Evolutionary conservation across 805 yeast genomes (phyloP).

Genomic region (Teunomyces barrocoloradensis): DNA sequence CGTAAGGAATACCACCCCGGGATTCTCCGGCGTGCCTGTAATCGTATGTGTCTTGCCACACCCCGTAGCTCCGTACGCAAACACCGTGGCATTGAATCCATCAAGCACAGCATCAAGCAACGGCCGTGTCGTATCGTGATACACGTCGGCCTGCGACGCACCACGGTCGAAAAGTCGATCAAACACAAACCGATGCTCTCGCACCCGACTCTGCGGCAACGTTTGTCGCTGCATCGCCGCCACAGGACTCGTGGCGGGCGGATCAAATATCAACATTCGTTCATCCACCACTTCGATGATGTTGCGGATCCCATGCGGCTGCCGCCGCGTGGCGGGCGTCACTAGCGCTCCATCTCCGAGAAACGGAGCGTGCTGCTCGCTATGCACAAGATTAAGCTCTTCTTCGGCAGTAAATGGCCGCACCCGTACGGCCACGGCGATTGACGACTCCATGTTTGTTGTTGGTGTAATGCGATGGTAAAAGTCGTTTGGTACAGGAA

Average conservation of each 20-base stretch:
- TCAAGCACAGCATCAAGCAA: conserved; percentile 71
- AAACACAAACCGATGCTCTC: conserved; percentile 80
- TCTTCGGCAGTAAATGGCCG: conserved; percentile 76
- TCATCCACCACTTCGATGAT: conserved; percentile 81
- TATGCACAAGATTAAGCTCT: conserved; percentile 42
- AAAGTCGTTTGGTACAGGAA: not conserved
- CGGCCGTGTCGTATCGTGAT: conserved; percentile 63
- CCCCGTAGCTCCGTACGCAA: conserved; percentile 97
- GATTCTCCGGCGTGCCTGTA: conserved; percentile 66
- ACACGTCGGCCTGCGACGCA: conserved; percentile 67
- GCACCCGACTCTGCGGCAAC: conserved; percentile 48
- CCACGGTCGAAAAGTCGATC: conserved; percentile 72
- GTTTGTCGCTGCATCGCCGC: conserved; percentile 46
- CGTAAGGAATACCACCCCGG: conserved; percentile 78
- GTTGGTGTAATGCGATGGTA: not conserved
- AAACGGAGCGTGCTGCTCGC: conserved; percentile 40
- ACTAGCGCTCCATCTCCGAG: conserved; percentile 49
- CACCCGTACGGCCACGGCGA: conserved; percentile 75
- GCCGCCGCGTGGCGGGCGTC: conserved; percentile 11
- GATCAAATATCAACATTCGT: conserved; percentile 83
- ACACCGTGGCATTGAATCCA: conserved; percentile 87
- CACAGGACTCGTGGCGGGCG: conserved; percentile 67
- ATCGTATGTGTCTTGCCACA: conserved; percentile 97
- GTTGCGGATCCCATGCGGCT: conserved; percentile 58
- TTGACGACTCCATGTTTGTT: conserved; percentile 49